These are phyloP conservation scores for Quercus glauca DNA, from an alignment of 306 rosid genomes.

Conservation along the genomic window DNA sequence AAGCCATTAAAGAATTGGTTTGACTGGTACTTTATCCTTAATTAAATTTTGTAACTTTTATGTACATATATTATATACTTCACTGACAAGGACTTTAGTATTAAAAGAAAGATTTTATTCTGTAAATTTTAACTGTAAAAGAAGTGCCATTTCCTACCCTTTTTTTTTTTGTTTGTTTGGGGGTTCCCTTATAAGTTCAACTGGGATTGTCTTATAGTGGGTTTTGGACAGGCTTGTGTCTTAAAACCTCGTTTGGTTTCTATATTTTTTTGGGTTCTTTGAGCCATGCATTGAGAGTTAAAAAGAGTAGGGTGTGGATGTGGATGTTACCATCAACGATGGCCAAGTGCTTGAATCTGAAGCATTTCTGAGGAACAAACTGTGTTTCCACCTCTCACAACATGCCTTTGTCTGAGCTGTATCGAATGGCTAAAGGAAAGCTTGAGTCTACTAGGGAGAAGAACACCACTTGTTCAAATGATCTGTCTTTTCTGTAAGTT, in stretches of 20 bases:
- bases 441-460: slow-evolving; percentile 49
- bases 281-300: slow-evolving; percentile 22
- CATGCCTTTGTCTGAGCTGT: slow-evolving; percentile 91
- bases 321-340: slow-evolving; percentile 33
- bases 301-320: slow-evolving; percentile 22
- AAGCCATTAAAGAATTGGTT: slow-evolving; percentile 48
- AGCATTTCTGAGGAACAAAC: slow-evolving; percentile 30
- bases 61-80: slow-evolving; percentile 16
- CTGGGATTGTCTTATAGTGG: slow-evolving; percentile 41
- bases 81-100: slow-evolving; percentile 49
- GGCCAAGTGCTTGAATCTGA: slow-evolving; percentile 32
- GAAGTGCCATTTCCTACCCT: slow-evolving; percentile 4
- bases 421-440: slow-evolving; percentile 59
- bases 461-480: slow-evolving; percentile 30
- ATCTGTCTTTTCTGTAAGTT: slow-evolving; percentile 66
- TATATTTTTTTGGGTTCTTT: slow-evolving; percentile 28
- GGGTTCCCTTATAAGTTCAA: slow-evolving; percentile 20
- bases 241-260: slow-evolving; percentile 23
- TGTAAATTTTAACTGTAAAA: slow-evolving; percentile 22
- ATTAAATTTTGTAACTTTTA: slow-evolving; percentile 25
- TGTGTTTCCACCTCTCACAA: slow-evolving; percentile 26
- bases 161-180: background rate
- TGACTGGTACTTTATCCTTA: slow-evolving; percentile 50
- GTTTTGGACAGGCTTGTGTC: slow-evolving; percentile 43
- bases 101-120: slow-evolving; percentile 37